These are phyloP conservation scores for Eucalyptus virginea DNA, from an alignment of 345 rosid species.

Conservation along the genomic window DNA sequence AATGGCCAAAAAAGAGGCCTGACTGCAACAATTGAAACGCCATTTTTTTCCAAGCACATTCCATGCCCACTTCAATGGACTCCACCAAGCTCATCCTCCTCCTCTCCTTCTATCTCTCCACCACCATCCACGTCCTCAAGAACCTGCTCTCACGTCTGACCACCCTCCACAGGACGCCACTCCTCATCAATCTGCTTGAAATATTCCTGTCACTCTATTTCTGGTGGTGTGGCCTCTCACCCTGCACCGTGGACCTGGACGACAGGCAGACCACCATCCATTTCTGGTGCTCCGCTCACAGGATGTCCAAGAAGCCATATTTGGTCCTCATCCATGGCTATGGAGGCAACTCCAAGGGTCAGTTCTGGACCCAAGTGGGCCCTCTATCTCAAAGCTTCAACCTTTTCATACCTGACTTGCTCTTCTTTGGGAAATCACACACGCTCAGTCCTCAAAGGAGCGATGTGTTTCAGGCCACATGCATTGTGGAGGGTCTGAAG, in stretches of 20 bases:
- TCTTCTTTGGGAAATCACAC: slow-evolving; percentile 53
- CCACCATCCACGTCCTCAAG: neutral
- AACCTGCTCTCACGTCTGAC: neutral
- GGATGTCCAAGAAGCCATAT: slow-evolving; percentile 14
- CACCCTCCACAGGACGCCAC: neutral
- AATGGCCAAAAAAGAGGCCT: neutral
- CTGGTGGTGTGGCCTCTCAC: slow-evolving; percentile 32
- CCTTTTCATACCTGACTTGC: slow-evolving; percentile 49
- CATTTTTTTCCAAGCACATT: neutral
- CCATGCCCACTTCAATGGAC: neutral
- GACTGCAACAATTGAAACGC: neutral
- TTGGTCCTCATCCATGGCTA: slow-evolving; percentile 66
- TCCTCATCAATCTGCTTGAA: slow-evolving; percentile 23
- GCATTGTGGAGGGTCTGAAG: slow-evolving; percentile 38
- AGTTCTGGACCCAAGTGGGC: slow-evolving; percentile 43
- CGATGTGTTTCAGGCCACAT: slow-evolving; percentile 44
- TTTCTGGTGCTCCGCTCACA: slow-evolving; percentile 48
- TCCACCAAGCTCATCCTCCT: neutral
- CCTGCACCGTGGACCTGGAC: slow-evolving; percentile 45
- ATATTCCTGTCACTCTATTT: slow-evolving; percentile 28
- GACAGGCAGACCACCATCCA: slow-evolving; percentile 42
- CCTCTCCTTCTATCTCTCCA: neutral
- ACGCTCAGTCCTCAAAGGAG: slow-evolving; percentile 25
- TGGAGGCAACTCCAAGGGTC: slow-evolving; percentile 65
- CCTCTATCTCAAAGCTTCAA: slow-evolving; percentile 44